phyloP scores from a whole-genome alignment of 2,329 filamentous ascomycete species.

The Meredithiella fracta region DNA sequence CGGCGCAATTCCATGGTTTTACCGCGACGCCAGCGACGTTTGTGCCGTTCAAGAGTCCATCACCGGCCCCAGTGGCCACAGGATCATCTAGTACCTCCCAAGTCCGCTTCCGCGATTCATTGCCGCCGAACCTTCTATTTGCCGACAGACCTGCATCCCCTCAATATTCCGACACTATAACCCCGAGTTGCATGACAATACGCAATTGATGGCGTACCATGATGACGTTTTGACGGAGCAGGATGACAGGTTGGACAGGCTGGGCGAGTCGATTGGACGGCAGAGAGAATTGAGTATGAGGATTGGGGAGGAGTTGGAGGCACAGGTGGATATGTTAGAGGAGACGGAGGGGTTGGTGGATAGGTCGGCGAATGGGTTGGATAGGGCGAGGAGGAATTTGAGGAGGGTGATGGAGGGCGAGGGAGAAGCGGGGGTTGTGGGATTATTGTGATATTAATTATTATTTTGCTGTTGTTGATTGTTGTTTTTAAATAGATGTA shows the following conservation, averaged over 20 bases:
- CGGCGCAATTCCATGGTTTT: constrained; percentile 62
- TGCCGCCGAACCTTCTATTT: background rate
- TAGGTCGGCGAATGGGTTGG: constrained; percentile 58
- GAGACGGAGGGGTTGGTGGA: constrained; percentile 75
- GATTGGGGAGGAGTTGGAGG: constrained; percentile 90
- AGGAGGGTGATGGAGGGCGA: constrained; percentile 57
- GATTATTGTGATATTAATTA: constrained; percentile 63
- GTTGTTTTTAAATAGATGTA: constrained; percentile 51
- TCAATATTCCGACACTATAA: constrained; percentile 36
- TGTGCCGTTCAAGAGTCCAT: constrained; percentile 35
- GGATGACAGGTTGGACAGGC: constrained; percentile 76
- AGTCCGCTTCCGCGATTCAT: constrained; percentile 67
- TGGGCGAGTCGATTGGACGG: constrained; percentile 73
- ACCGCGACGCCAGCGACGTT: constrained; percentile 36
- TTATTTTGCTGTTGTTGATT: constrained; percentile 69
- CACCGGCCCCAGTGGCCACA: constrained; percentile 14
- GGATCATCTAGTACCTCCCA: constrained; percentile 40
- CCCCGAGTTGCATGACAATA: constrained; percentile 50
- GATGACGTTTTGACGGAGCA: constrained; percentile 67
- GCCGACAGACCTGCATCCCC: background rate
- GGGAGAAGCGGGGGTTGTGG: constrained; percentile 75
- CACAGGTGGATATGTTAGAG: constrained; percentile 75
- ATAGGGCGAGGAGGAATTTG: constrained; percentile 56
- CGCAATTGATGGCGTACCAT: constrained; percentile 79
- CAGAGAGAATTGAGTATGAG: constrained; percentile 88